Evolutionary conservation across 495 filamentous ascomycete genomes (phyloP).

Genomic region (Pseudoneurospora amorphoporcata): DNA sequence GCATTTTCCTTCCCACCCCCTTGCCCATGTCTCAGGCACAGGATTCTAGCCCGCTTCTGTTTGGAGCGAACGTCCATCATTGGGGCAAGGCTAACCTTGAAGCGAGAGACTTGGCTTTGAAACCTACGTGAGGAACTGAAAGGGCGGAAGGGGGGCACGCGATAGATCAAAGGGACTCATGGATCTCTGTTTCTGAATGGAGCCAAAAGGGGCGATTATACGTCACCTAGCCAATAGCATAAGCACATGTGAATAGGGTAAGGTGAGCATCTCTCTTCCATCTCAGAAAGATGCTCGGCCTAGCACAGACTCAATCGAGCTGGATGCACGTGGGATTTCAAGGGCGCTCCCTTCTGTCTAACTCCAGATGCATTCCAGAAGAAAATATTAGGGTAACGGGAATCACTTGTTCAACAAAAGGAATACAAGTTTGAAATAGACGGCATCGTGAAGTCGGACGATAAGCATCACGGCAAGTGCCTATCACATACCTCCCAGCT

Average conservation of each 20-base stretch:
- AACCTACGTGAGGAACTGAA: background rate
- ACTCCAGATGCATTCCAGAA: background rate
- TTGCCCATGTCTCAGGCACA: background rate
- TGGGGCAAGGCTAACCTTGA: background rate
- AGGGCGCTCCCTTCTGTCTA: background rate
- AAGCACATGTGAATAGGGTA: background rate
- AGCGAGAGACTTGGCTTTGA: background rate
- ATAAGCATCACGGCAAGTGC: background rate
- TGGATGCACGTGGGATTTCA: background rate
- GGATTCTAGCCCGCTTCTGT: background rate
- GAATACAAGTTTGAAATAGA: background rate
- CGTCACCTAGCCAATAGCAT: background rate
- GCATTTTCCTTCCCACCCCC: background rate
- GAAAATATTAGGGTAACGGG: background rate
- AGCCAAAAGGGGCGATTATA: background rate
- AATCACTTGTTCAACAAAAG: background rate
- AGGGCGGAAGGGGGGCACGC: background rate
- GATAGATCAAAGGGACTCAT: background rate
- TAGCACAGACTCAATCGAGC: background rate
- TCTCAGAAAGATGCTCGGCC: background rate
- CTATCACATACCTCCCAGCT: background rate
- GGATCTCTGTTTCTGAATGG: background rate
- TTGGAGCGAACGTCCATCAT: background rate
- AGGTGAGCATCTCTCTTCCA: background rate
- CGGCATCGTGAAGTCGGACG: background rate